Percentiles rank a stretch among this genome's conserved stretches.
Evolutionary conservation across 2,329 filamentous ascomycete genomes (phyloP).

Genomic region (Fusarium papillatum): DNA sequence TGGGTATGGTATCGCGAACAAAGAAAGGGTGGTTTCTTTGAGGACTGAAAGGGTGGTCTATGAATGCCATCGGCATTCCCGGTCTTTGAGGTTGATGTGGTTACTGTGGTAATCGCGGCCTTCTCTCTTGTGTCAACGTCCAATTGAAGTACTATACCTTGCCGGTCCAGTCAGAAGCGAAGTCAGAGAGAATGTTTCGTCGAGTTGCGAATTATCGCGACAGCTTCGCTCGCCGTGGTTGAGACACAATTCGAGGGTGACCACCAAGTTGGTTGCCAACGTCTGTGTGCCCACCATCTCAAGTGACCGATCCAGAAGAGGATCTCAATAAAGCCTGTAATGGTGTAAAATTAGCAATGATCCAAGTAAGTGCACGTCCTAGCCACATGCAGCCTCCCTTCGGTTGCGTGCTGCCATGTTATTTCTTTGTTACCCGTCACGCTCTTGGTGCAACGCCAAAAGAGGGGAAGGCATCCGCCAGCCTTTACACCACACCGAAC

Average conservation of each 20-base stretch:
- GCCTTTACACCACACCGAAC: constrained; percentile 2
- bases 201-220: neutral
- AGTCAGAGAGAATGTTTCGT: neutral
- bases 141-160: neutral
- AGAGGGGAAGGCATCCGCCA: constrained; percentile 10
- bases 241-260: neutral
- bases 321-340: constrained; percentile 30
- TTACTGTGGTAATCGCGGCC: no score
- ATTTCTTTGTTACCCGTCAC: constrained; percentile 33
- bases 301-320: constrained; percentile 13
- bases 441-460: constrained; percentile 10
- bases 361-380: neutral
- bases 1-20: constrained; percentile 19
- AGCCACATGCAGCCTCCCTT: constrained; percentile 4
- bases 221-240: neutral
- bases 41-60: constrained; percentile 24
- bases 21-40: constrained; percentile 26
- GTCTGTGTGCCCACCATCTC: neutral
- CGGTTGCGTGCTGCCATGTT: neutral
- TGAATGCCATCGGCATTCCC: constrained; percentile 15
- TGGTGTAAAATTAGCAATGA: constrained; percentile 28
- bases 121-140: neutral
- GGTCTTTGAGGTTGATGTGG: constrained; percentile 6
- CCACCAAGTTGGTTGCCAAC: neutral
- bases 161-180: neutral